These are phyloP conservation scores for Coniochaeta prunicola DNA, from an alignment of 2,329 filamentous ascomycete genomes.

Conservation along the genomic window DNA sequence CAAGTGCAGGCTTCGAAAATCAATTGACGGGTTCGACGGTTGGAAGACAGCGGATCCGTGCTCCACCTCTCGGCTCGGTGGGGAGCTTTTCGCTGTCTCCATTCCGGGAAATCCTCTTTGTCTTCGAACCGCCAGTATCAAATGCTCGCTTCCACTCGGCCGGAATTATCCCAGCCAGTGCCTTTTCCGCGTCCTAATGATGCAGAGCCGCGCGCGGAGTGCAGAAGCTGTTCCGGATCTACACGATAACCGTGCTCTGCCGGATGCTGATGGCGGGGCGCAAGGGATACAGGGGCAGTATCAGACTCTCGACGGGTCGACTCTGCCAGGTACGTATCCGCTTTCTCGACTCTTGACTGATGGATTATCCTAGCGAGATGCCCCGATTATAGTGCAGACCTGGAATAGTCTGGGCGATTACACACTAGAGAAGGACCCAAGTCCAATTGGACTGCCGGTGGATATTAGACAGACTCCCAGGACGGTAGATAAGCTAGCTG, in stretches of 20 bases:
- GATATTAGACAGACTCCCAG: background rate
- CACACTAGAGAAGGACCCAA: background rate
- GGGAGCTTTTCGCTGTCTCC: background rate
- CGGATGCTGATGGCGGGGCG: background rate
- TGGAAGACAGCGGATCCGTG: background rate
- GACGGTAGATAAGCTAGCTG: background rate
- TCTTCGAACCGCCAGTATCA: background rate
- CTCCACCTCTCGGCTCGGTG: background rate
- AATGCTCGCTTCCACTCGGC: conserved; percentile 18
- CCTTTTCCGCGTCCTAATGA: conserved; percentile 4
- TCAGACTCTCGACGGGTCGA: background rate
- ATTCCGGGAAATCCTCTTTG: conserved; percentile 19
- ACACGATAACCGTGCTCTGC: background rate
- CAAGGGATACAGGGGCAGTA: background rate
- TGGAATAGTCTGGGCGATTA: background rate
- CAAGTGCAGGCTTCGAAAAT: no score
- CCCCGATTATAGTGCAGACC: background rate
- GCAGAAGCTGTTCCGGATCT: background rate
- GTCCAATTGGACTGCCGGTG: background rate
- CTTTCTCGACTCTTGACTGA: background rate
- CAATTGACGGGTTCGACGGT: background rate
- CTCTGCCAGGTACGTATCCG: background rate
- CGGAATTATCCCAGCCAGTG: conserved; percentile 9
- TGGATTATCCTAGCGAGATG: background rate
- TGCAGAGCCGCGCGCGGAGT: conserved; percentile 6